Base-by-base conservation (phyloP, 805 yeast genomes). In the Candida nemodendra region DNA sequence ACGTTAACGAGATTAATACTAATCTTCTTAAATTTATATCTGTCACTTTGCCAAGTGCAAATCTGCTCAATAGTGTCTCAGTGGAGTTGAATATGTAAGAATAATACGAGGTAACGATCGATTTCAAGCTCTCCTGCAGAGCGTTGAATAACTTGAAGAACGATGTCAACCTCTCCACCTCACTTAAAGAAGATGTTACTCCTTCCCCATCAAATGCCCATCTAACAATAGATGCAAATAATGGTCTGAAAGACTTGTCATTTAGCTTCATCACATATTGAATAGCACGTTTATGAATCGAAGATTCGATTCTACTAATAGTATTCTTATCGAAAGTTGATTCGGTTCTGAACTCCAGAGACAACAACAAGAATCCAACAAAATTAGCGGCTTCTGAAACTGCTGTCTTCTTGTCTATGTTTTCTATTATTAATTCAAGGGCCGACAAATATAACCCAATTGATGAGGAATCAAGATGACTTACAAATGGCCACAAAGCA, bases 161-260 rank as follows among this genome's bases (percentile, higher is more conserved):
- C 2, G 95, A 81, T 30, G 75, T 62, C 39, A 81, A 66, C 54
- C 95, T 73, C 38, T 81, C 76, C 12, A 61, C 53, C 54, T 76
- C 79, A 13, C 74, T 62, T 27, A 75, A 72, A 5, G 61, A 48
- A 33, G 72, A 62, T 4, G 58, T 64, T 9, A 76, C 74, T 29
- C 84, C 89, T 60, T 83, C 95, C 41, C 89, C 95, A 45, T 81
- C 84, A 51, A 86, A 76, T 2, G 96, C 95, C 99, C 99, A 93
- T 59, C 89, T 78, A 9, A 84, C 89, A 51, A 88, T 69, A 18
- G 81, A 70, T 5, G 90, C 91, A 65, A 93, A 93, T 56, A 87
- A 68, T 14, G 99, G 99, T 57, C 97, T 78, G 73, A 93, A 93
- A 16, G 81, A 77, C 66, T 87, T 88, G 60, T 93, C 99, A 59